These are phyloP conservation scores for Suaeda aralocaspica DNA, from an alignment of 148 eudicot genomes.

Conservation along the genomic window DNA sequence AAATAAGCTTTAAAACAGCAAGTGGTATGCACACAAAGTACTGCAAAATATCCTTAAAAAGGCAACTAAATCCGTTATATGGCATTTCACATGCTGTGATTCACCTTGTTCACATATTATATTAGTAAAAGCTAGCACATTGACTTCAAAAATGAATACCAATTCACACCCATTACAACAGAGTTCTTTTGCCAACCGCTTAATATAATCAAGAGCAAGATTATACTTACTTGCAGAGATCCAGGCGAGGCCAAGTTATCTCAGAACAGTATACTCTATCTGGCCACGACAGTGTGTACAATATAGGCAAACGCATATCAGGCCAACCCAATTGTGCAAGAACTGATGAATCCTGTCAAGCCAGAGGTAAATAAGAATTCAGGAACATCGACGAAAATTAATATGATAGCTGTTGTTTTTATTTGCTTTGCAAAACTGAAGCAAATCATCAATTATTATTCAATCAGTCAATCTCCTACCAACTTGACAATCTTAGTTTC, in stretches of 20 bases:
- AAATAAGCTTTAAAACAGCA: not conserved
- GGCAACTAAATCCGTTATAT: not conserved
- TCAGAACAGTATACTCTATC: conserved; percentile 92
- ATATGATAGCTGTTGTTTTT: not conserved
- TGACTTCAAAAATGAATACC: not conserved
- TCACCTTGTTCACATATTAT: not conserved
- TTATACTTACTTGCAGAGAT: conserved; percentile 86
- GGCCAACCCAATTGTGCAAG: conserved; percentile 99
- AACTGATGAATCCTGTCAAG: conserved; percentile 81
- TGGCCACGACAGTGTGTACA: conserved; percentile 98
- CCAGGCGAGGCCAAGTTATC: conserved; percentile 98
- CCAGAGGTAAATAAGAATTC: conserved; percentile 5
- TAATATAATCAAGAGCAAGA: not conserved
- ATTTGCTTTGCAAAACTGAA: not conserved
- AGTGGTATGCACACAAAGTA: not conserved
- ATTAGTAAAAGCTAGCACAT: not conserved
- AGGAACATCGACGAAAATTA: not conserved
- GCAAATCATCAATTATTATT: not conserved
- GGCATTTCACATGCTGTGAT: not conserved
- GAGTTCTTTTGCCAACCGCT: not conserved
- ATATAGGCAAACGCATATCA: conserved; percentile 94
- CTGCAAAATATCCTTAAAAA: not conserved
- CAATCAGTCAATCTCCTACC: not conserved
- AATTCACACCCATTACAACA: not conserved
- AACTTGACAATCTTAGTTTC: not conserved